A percentile compares a stretch with the other conserved stretches of the same genome.
Evolutionary conservation across 441 rosid species (phyloP).

Genomic region (Theobroma grandiflorum): DNA sequence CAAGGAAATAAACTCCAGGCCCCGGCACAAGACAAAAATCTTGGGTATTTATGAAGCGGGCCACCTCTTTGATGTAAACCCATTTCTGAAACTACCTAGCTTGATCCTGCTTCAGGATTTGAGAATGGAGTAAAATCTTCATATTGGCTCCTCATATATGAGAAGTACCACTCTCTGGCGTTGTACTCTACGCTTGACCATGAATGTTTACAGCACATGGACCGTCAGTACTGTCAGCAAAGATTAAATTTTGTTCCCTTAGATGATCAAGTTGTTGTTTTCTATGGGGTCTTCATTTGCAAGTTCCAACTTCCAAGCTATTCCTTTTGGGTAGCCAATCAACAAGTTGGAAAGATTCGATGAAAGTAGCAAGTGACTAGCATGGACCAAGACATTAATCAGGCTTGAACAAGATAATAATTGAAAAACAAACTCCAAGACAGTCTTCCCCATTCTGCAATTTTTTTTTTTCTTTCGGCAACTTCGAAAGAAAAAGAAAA

Average conservation of each 20-base stretch:
- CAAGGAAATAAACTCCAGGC: background rate
- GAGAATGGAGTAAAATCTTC: background rate
- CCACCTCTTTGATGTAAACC: constrained; percentile 18
- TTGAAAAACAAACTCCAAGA: background rate
- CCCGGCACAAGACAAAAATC: background rate
- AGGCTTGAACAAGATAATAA: background rate
- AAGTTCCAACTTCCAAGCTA: background rate
- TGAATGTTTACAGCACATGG: background rate
- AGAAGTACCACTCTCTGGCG: background rate
- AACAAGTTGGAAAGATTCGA: constrained; percentile 26
- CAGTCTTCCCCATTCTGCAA: background rate
- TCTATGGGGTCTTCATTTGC: background rate
- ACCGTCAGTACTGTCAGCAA: background rate
- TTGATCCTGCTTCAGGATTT: background rate
- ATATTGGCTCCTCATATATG: background rate
- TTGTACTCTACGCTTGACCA: background rate
- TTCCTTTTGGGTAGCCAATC: constrained; percentile 4
- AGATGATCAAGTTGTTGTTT: background rate
- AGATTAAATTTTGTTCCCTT: background rate
- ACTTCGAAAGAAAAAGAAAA: background rate
- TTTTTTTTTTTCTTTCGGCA: background rate
- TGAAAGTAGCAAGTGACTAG: constrained; percentile 15
- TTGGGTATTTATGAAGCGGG: constrained; percentile 21
- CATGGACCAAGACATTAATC: background rate
- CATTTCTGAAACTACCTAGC: background rate